phyloP scores from a whole-genome alignment of 495 filamentous ascomycete species.

The Penicillium fimorum region DNA sequence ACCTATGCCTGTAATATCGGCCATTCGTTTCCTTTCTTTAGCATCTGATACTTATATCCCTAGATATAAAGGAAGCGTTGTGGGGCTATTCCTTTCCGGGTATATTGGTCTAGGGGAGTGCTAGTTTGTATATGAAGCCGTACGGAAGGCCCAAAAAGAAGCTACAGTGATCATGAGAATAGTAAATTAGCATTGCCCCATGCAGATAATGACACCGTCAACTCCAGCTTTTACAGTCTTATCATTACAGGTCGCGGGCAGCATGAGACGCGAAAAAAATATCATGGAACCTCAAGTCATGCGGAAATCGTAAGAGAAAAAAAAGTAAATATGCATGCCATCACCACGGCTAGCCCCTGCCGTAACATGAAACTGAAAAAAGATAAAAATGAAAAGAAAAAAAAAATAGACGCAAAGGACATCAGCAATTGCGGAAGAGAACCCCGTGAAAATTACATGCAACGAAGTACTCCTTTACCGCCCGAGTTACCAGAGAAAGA shows the following conservation, averaged over 20 bases:
- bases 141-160: neutral
- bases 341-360: slow-evolving; percentile 29
- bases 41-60: neutral
- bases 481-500: slow-evolving; percentile 18
- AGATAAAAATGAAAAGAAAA: slow-evolving; percentile 14
- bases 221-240: slow-evolving; percentile 42
- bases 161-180: slow-evolving; percentile 9
- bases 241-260: slow-evolving; percentile 37
- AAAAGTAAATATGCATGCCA: slow-evolving; percentile 30
- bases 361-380: slow-evolving; percentile 30
- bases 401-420: slow-evolving; percentile 16
- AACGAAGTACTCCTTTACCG: slow-evolving; percentile 12
- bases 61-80: too few relatives aligned
- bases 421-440: slow-evolving; percentile 12
- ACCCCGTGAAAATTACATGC: slow-evolving; percentile 35
- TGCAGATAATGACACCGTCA: slow-evolving; percentile 24
- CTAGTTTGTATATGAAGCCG: neutral
- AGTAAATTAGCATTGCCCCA: slow-evolving; percentile 25
- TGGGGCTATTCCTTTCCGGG: too few relatives aligned
- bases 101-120: neutral
- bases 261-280: slow-evolving; percentile 25
- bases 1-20: neutral
- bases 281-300: slow-evolving; percentile 39
- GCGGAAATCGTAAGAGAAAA: slow-evolving; percentile 30
- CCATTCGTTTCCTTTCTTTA: neutral